These are phyloP conservation scores for Mycothermus thermophilus DNA, from an alignment of 495 filamentous ascomycete species.

Conservation along the genomic window DNA sequence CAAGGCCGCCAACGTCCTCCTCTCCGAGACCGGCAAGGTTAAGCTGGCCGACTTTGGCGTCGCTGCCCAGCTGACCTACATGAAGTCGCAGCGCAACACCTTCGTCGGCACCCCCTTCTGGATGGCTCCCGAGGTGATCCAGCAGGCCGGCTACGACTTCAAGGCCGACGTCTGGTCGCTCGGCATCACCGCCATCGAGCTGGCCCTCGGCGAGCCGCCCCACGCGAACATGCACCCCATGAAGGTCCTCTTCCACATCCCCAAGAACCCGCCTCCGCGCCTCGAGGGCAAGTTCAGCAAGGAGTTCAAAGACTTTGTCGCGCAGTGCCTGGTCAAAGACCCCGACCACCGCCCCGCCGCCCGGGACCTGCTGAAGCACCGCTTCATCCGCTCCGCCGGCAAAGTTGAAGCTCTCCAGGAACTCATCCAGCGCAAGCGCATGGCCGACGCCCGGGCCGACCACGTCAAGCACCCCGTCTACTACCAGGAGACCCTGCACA, in stretches of 20 bases:
- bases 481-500: slow-evolving; percentile 82
- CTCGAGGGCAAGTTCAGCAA: slow-evolving; percentile 80
- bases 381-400: slow-evolving; percentile 74
- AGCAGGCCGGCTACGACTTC: slow-evolving; percentile 92
- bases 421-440: slow-evolving; percentile 69
- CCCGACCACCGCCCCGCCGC: slow-evolving; percentile 71
- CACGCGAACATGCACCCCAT: slow-evolving; percentile 87
- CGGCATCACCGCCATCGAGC: slow-evolving; percentile 89
- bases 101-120: slow-evolving; percentile 99
- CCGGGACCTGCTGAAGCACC: slow-evolving; percentile 78
- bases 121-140: slow-evolving; percentile 99
- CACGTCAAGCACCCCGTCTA: slow-evolving; percentile 50
- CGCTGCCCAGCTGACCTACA: slow-evolving; percentile 89
- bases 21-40: slow-evolving; percentile 79
- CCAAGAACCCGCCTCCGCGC: slow-evolving; percentile 74
- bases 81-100: slow-evolving; percentile 94
- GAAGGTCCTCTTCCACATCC: slow-evolving; percentile 97
- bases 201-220: slow-evolving; percentile 85
- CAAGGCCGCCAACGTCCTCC: slow-evolving; percentile 86
- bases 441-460: slow-evolving; percentile 56
- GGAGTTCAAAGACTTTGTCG: slow-evolving; percentile 87
- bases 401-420: slow-evolving; percentile 77
- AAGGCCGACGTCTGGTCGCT: slow-evolving; percentile 98
- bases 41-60: slow-evolving; percentile 98
- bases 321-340: slow-evolving; percentile 81